Evolutionary conservation across 768 basidiomycete genomes (phyloP).

Genomic region (Leccinum obscurum): DNA sequence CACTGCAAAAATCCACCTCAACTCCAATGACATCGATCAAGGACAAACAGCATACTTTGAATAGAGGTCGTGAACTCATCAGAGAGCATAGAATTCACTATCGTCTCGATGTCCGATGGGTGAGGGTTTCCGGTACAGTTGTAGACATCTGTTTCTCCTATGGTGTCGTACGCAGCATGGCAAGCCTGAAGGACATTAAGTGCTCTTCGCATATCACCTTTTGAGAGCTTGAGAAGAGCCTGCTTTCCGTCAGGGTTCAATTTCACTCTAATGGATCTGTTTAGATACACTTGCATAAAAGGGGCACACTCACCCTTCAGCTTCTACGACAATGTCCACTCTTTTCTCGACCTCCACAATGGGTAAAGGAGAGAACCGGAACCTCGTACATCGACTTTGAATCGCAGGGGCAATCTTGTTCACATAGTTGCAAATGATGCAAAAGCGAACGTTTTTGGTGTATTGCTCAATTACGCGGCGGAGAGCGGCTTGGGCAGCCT

Average conservation of each 20-base stretch:
- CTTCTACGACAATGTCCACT: conserved; percentile 72
- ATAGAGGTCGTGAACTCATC: conserved; percentile 95
- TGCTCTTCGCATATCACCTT: conserved; percentile 96
- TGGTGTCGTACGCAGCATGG: conserved; percentile 91
- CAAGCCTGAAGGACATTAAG: conserved; percentile 97
- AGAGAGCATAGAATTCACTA: conserved; percentile 93
- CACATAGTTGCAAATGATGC: conserved; percentile 99
- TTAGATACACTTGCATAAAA: not conserved
- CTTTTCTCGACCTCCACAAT: conserved; percentile 83
- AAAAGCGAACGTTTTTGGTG: conserved; percentile 97
- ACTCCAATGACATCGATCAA: not conserved
- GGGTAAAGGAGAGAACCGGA: conserved; percentile 93
- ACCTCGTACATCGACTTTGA: conserved; percentile 96
- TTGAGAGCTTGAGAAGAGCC: conserved; percentile 90
- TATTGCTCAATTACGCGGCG: conserved; percentile 98
- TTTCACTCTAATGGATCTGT: conserved; percentile 61
- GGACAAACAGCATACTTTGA: conserved; percentile 51
- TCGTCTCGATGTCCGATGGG: conserved; percentile 89
- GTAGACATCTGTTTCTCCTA: conserved; percentile 90
- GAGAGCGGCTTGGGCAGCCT: conserved; percentile 93
- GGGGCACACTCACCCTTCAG: conserved; percentile 65
- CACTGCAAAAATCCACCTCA: conserved; percentile 50
- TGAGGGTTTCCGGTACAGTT: conserved; percentile 97
- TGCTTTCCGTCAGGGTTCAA: conserved; percentile 82
- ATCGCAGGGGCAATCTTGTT: conserved; percentile 99